Evolutionary conservation across 345 rosid species (phyloP).

Genomic region (Syzygium aromaticum): DNA sequence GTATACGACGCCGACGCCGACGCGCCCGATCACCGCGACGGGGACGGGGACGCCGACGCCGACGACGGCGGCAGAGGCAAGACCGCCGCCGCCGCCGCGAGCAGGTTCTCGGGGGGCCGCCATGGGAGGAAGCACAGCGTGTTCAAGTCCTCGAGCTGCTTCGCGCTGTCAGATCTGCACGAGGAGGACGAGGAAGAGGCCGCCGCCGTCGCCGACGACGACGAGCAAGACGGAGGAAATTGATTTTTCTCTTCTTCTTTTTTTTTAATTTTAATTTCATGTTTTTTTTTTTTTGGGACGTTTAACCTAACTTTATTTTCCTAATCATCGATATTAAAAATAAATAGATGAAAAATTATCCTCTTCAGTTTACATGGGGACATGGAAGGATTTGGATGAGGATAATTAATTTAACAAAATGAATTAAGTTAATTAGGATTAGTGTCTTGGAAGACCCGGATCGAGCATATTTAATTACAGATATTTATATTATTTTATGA

Average conservation of each 20-base stretch:
- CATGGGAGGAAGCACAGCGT: neutral
- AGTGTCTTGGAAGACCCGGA: too few species aligned
- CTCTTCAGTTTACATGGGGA: neutral
- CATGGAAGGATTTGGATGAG: neutral
- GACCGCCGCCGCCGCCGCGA: neutral
- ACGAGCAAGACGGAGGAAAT: neutral
- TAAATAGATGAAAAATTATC: neutral
- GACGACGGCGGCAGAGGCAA: neutral
- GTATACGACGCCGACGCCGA: neutral
- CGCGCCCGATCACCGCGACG: neutral
- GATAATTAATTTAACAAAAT: neutral
- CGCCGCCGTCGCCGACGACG: constrained; percentile 15
- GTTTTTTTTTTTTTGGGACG: neutral
- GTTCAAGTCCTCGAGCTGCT: constrained; percentile 50
- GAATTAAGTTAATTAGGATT: too few species aligned
- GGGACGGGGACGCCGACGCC: neutral
- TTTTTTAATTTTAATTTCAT: neutral
- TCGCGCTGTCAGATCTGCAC: constrained; percentile 61
- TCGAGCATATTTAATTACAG: neutral
- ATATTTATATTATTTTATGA: neutral
- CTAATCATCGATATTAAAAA: neutral
- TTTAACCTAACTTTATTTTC: neutral
- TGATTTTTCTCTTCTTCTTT: neutral
- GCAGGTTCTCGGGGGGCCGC: neutral
- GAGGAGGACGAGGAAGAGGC: constrained; percentile 22